These are phyloP conservation scores for Daldinia sp. DNA, from an alignment of 2,329 filamentous ascomycete species.

Conservation along the genomic window DNA sequence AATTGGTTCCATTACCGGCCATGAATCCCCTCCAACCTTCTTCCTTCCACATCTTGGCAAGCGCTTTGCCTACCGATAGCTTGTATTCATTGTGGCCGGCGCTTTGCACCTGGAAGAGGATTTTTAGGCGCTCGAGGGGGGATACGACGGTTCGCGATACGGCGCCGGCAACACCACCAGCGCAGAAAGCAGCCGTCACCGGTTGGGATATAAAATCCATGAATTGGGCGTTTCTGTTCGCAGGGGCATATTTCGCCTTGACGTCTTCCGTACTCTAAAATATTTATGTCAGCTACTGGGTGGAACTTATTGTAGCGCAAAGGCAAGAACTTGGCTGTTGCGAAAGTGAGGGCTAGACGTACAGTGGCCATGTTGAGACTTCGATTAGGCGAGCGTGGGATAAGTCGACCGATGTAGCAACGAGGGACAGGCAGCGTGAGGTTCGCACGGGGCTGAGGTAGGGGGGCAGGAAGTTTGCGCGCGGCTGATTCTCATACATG, in stretches of 20 bases:
- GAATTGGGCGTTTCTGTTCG: constrained; percentile 47
- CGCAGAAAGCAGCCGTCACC: constrained; percentile 89
- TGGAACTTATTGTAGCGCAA: constrained; percentile 6
- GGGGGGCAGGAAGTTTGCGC: constrained; percentile 20
- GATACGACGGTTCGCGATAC: constrained; percentile 98
- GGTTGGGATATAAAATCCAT: constrained; percentile 75
- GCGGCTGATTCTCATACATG: constrained; percentile 34
- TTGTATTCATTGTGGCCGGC: constrained; percentile 92
- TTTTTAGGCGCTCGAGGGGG: constrained; percentile 93
- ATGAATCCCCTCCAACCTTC: constrained; percentile 98
- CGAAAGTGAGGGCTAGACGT: constrained; percentile 41
- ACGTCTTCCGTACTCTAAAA: constrained; percentile 41
- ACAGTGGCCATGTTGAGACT: constrained; percentile 50
- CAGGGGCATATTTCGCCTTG: constrained; percentile 45
- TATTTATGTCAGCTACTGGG: constrained; percentile 29
- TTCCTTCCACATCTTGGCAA: constrained; percentile 95
- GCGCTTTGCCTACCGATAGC: constrained; percentile 85
- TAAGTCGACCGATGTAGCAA: constrained; percentile 20
- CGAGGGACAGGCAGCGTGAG: constrained; percentile 8
- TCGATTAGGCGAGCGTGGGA: constrained; percentile 21
- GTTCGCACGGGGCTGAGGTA: constrained; percentile 32
- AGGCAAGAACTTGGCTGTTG: constrained; percentile 1
- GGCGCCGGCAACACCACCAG: constrained; percentile 91
- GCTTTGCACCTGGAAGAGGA: constrained; percentile 96
- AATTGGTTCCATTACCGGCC: constrained; percentile 98